Evolutionary conservation across 202 grass and related monocot species (phyloP), one percentile per base, ranked within the genome.

Genomic region (Cymbopogon flexuosus): DNA sequence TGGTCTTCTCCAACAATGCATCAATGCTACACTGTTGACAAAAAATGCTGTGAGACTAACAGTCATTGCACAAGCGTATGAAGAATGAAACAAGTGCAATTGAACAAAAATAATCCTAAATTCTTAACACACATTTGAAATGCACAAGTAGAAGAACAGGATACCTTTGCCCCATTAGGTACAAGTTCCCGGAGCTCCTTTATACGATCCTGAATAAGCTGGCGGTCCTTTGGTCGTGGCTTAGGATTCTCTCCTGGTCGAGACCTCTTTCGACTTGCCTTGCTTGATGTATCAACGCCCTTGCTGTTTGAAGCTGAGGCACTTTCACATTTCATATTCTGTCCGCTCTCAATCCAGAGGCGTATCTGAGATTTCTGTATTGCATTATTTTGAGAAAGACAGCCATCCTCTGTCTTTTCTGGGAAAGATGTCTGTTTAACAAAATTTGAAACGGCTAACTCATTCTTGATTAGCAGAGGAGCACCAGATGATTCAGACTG

Each of bases 151-250:
- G 78, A 79, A 22, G 62, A 89, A 86, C 31, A 78, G 22, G 23
- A 68, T 83, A 97, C 94, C 94, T 97, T 97, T 81, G 89, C 85
- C 12, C 94, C 94, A 90, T 92, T 94, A 57, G 94, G 94, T 83
- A 97, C 91, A 30, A 97, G 83, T 92, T 97, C 91, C 51, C 94
- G 84, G 64, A 97, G 90, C 74, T 97, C 94, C 84, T 94, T 97
- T 78, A 97, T 94, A 81, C 91, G 94, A 89, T 97, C 94, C 78
- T 97, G 94, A 85, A 97, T 97, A 87, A 97, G 89, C 27, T 97
- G 94, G 21, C 94, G 85, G 68, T 97, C 94, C 76, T 97, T 97
- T 33, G 94, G 94, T 29, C 94, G 85, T 76, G 94, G 91, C 79
- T 86, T 97, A 68, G 89, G 77, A 73, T 57, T 94, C 80, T 97